phyloP scores from a whole-genome alignment of 176 grass and related monocot genomes.

The Carex cristatella region DNA sequence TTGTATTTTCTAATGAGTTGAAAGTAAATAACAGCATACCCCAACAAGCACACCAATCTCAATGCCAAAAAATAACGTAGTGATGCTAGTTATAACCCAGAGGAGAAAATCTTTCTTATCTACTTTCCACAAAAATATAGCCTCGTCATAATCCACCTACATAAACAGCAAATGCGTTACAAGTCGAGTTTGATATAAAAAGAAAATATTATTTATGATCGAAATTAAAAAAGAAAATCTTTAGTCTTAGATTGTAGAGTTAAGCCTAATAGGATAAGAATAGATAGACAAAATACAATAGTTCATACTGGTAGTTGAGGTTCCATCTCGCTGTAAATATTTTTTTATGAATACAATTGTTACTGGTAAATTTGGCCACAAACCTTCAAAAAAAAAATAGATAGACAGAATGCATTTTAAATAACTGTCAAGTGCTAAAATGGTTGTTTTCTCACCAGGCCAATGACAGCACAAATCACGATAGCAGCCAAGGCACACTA shows the following conservation, averaged over 20 bases:
- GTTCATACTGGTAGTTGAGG: too few species aligned
- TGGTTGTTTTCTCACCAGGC: conserved; percentile 61
- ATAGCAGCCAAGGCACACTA: conserved; percentile 96
- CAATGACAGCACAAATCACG: conserved; percentile 93
- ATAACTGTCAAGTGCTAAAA: neutral
- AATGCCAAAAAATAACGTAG: conserved; percentile 83
- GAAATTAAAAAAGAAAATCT: too few species aligned
- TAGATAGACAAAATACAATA: too few species aligned
- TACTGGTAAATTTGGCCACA: too few species aligned
- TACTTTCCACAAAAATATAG: conserved; percentile 83
- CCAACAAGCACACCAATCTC: conserved; percentile 94
- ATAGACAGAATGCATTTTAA: too few species aligned
- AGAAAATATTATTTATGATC: too few species aligned
- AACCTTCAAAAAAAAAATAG: too few species aligned
- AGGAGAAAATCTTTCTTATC: conserved; percentile 96
- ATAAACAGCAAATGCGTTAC: neutral
- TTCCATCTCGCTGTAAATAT: too few species aligned
- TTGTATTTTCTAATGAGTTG: neutral
- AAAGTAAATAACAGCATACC: conserved; percentile 39
- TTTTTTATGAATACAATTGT: too few species aligned
- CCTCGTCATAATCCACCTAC: conserved; percentile 89
- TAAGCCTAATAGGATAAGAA: too few species aligned
- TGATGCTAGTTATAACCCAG: conserved; percentile 70
- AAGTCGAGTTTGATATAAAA: neutral
- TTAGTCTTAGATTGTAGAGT: too few species aligned